Conservation (phyloP, 1,284 basidiomycete genomes). For the Boletus sp. region DNA sequence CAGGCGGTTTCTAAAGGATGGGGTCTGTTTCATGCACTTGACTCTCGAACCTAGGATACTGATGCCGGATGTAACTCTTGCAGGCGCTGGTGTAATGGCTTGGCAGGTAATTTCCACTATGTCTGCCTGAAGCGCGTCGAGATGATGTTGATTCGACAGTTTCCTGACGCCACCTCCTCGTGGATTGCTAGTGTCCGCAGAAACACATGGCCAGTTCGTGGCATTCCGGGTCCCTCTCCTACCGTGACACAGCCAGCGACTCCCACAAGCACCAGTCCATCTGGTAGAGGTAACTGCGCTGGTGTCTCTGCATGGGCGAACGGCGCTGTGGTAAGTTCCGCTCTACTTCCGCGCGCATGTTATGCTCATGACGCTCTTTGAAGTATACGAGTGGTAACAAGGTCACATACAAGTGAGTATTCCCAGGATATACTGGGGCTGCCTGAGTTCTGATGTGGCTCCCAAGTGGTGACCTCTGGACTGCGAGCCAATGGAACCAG, state of each 20-base stretch:
- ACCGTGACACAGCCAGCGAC: conserved; percentile 11
- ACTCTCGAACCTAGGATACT: not conserved
- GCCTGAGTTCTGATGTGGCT: not conserved
- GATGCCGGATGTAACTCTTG: conserved; percentile 6
- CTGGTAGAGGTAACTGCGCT: conserved; percentile 17
- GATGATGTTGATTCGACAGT: conserved; percentile 39
- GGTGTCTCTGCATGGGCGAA: conserved; percentile 22
- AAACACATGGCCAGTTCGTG: conserved; percentile 29
- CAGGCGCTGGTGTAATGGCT: conserved; percentile 56
- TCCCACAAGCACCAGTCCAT: conserved; percentile 12
- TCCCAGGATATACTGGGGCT: not conserved
- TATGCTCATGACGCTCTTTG: conserved; percentile 5
- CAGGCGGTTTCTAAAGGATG: conserved; percentile 60
- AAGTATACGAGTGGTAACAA: conserved; percentile 27
- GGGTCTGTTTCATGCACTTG: conserved; percentile 44
- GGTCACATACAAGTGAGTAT: conserved; percentile 27
- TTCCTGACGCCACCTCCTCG: conserved; percentile 28
- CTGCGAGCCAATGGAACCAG: conserved; percentile 27
- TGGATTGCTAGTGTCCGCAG: conserved; percentile 36
- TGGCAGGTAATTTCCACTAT: conserved; percentile 38
- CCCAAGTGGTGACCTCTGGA: conserved; percentile 30
- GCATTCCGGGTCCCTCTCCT: conserved; percentile 3
- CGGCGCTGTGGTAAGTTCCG: conserved; percentile 19
- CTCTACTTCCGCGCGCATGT: not conserved
- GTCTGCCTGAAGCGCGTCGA: conserved; percentile 32